Conservation (phyloP, 768 basidiomycete genomes). For the Pulveroboletus sp. region DNA sequence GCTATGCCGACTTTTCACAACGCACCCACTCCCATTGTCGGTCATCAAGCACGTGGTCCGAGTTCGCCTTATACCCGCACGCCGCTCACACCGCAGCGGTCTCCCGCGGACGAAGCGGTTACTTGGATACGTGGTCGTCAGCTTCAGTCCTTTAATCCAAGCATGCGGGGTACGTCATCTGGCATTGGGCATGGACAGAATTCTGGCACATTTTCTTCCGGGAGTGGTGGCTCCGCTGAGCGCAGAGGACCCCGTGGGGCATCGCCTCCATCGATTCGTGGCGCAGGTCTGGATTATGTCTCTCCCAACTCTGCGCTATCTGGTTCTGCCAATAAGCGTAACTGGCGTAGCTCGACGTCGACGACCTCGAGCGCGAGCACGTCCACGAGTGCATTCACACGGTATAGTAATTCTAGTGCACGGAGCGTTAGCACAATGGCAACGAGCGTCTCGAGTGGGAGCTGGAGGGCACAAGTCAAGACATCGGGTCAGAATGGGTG, state of each 20-base stretch:
- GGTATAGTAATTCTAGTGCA: conserved; percentile 65
- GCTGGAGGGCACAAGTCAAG: conserved; percentile 56
- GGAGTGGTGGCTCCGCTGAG: conserved; percentile 24
- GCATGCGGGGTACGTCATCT: conserved; percentile 19
- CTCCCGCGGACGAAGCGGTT: conserved; percentile 38
- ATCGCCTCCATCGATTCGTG: conserved; percentile 60
- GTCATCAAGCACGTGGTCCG: conserved; percentile 10
- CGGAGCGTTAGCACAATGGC: conserved; percentile 77
- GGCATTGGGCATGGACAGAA: conserved; percentile 7
- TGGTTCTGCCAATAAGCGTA: conserved; percentile 36
- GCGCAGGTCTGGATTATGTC: conserved; percentile 41
- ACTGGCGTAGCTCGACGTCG: conserved; percentile 76
- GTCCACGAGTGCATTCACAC: conserved; percentile 68
- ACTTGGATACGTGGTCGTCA: conserved; percentile 51
- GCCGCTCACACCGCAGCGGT: conserved; percentile 31
- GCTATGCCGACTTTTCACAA: conserved; percentile 12
- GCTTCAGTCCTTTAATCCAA: conserved; percentile 19
- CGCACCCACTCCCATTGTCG: background rate
- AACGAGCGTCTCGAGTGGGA: conserved; percentile 70
- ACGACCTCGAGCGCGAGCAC: conserved; percentile 66
- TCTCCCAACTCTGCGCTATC: conserved; percentile 62
- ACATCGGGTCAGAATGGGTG: conserved; percentile 12
- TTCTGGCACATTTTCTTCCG: conserved; percentile 10
- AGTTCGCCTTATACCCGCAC: conserved; percentile 26
- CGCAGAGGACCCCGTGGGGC: conserved; percentile 39